These are phyloP conservation scores for Candida silvatica DNA, from an alignment of 805 yeast genomes.

Conservation along the genomic window DNA sequence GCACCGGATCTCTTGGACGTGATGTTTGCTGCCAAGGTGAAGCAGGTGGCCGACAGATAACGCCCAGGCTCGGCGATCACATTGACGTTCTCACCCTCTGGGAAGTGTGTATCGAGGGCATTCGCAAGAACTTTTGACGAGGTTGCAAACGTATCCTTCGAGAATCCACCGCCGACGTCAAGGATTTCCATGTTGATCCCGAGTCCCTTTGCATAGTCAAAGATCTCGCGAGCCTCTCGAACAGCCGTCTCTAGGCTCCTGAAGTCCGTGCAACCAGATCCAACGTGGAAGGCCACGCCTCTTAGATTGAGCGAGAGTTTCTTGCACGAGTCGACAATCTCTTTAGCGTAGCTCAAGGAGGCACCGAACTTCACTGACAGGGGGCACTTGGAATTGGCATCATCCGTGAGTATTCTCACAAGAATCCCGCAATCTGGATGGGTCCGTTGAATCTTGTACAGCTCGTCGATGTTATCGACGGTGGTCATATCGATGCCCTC, in stretches of 20 bases:
- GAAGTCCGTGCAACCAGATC: conserved; percentile 83
- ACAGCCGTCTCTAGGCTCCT: conserved; percentile 62
- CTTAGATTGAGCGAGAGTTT: conserved; percentile 53
- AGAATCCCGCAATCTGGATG: conserved; percentile 68
- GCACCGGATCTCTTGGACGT: conserved; percentile 63
- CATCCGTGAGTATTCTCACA: conserved; percentile 84
- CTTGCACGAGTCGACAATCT: conserved; percentile 53
- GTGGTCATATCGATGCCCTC: conserved; percentile 64
- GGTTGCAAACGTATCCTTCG: conserved; percentile 45
- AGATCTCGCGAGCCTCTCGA: conserved; percentile 58
- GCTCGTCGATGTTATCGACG: conserved; percentile 82
- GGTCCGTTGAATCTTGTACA: conserved; percentile 56
- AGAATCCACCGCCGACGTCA: conserved; percentile 95
- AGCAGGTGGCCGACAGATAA: conserved; percentile 76
- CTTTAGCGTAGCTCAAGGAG: conserved; percentile 40
- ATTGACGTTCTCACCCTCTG: conserved; percentile 29
- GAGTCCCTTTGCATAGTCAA: conserved; percentile 41
- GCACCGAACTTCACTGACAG: conserved; percentile 89
- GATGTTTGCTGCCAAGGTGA: conserved; percentile 75
- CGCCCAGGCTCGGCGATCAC: conserved; percentile 95
- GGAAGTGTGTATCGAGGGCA: conserved; percentile 54
- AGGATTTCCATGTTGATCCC: conserved; percentile 39
- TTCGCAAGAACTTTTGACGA: conserved; percentile 49
- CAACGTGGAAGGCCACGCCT: conserved; percentile 94
- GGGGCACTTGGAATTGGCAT: conserved; percentile 77